phyloP scores from a whole-genome alignment of 805 yeast genomes.

The Kodamaea sagamina region DNA sequence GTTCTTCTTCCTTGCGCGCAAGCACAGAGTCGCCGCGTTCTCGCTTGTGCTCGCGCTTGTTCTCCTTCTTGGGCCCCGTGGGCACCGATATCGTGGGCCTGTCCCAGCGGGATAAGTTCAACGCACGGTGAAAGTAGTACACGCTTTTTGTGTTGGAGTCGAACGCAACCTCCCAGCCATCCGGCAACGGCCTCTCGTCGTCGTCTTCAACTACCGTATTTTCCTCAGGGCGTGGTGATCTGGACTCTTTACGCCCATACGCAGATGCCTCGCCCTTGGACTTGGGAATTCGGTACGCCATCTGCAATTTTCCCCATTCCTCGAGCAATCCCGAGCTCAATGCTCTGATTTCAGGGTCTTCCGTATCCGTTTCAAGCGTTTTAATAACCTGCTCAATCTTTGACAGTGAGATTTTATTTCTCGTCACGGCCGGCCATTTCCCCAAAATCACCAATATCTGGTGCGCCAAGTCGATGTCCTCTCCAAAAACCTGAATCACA shows the following conservation, averaged over 20 bases:
- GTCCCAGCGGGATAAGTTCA: constrained; percentile 59
- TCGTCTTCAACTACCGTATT: constrained; percentile 8
- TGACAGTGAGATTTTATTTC: constrained; percentile 73
- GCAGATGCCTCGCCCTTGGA: constrained; percentile 23
- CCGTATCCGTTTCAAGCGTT: constrained; percentile 33
- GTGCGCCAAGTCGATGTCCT: constrained; percentile 40
- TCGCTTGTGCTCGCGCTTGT: constrained; percentile 8
- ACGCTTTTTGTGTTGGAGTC: constrained; percentile 45
- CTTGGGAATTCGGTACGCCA: constrained; percentile 86
- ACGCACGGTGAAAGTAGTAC: constrained; percentile 57
- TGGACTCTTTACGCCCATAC: constrained; percentile 23
- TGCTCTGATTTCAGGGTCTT: constrained; percentile 28
- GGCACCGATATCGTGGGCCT: constrained; percentile 47
- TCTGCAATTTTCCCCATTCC: constrained; percentile 72
- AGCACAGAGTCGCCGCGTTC: constrained; percentile 12
- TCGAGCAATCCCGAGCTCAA: constrained; percentile 50
- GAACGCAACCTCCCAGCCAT: constrained; percentile 65
- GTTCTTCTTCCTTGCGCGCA: constrained; percentile 37
- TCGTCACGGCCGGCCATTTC: constrained; percentile 58
- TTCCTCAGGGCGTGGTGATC: constrained; percentile 16
- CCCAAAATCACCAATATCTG: constrained; percentile 60
- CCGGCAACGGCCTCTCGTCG: constrained; percentile 43
- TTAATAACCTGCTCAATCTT: constrained; percentile 67
- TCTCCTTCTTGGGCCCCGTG: constrained; percentile 28
- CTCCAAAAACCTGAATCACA: constrained; percentile 45